phyloP scores from a whole-genome alignment of 164 flowering plant species.

The Magnolia kwangsiensis region DNA sequence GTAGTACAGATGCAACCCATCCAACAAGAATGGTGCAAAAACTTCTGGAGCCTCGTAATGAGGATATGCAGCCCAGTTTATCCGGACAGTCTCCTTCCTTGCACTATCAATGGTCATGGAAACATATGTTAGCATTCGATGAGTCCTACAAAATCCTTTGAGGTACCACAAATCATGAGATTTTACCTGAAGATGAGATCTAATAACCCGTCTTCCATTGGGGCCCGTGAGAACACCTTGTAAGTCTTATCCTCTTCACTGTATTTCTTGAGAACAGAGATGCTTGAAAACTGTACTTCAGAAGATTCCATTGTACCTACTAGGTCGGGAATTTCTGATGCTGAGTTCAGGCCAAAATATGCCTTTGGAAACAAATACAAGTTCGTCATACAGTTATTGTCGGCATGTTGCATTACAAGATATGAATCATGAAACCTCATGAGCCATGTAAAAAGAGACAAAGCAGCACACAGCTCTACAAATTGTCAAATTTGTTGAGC shows the following conservation, averaged over 20 bases:
- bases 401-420: background rate
- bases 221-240: constrained; percentile 80
- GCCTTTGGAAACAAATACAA: constrained; percentile 35
- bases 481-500: background rate
- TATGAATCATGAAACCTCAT: background rate
- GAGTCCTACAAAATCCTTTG: too few relatives aligned
- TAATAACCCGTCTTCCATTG: constrained; percentile 56
- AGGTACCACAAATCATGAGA: background rate
- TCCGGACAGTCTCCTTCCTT: constrained; percentile 60
- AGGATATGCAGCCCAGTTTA: constrained; percentile 94
- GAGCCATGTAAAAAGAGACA: background rate
- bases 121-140: constrained; percentile 7
- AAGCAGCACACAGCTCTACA: background rate
- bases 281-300: constrained; percentile 69
- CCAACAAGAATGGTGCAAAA: constrained; percentile 83
- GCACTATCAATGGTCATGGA: constrained; percentile 31
- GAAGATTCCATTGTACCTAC: constrained; percentile 76
- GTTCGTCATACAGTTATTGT: background rate
- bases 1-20: constrained; percentile 73
- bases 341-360: constrained; percentile 58
- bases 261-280: constrained; percentile 70
- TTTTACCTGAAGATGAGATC: constrained; percentile 80
- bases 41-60: constrained; percentile 75
- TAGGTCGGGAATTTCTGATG: constrained; percentile 65
- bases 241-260: constrained; percentile 52